These are phyloP conservation scores for Pleoardoris graminearum DNA, from an alignment of 2,329 filamentous ascomycete species.

Conservation along the genomic window DNA sequence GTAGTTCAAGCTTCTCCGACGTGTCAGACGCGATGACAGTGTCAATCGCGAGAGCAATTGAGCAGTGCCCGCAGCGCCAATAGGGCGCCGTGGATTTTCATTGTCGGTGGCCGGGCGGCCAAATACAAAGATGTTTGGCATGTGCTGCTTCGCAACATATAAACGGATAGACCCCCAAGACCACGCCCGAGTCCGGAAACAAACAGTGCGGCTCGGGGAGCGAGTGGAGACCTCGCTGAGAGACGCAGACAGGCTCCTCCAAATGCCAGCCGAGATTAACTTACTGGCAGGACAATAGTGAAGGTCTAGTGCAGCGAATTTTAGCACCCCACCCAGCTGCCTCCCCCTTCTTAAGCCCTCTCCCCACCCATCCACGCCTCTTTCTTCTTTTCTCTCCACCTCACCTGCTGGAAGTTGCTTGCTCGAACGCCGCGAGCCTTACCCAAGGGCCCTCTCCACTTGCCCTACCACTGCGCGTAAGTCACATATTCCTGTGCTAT, in stretches of 20 bases:
- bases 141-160: slow-evolving; percentile 21
- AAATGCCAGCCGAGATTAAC: slow-evolving; percentile 31
- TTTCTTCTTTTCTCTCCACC: slow-evolving; percentile 13
- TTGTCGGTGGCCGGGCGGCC: slow-evolving; percentile 17
- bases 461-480: slow-evolving; percentile 33
- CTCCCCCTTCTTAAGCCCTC: slow-evolving; percentile 42
- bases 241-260: slow-evolving; percentile 27
- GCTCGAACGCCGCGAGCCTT: slow-evolving; percentile 34
- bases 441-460: slow-evolving; percentile 28
- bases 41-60: slow-evolving; percentile 19
- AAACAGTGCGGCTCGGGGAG: slow-evolving; percentile 21
- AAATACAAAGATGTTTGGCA: slow-evolving; percentile 20
- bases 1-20: slow-evolving; percentile 19
- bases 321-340: slow-evolving; percentile 40
- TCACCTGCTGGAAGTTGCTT: slow-evolving; percentile 33
- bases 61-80: not conserved
- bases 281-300: slow-evolving; percentile 38
- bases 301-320: slow-evolving; percentile 42
- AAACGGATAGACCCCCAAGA: slow-evolving; percentile 26
- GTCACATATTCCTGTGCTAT: slow-evolving; percentile 22
- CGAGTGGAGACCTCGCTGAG: slow-evolving; percentile 22
- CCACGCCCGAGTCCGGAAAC: slow-evolving; percentile 21
- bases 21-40: slow-evolving; percentile 6
- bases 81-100: slow-evolving; percentile 19
- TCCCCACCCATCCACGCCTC: slow-evolving; percentile 27